These are phyloP conservation scores for Curvularia eragrostidis DNA, from an alignment of 2,329 filamentous ascomycete species.

Conservation along the genomic window DNA sequence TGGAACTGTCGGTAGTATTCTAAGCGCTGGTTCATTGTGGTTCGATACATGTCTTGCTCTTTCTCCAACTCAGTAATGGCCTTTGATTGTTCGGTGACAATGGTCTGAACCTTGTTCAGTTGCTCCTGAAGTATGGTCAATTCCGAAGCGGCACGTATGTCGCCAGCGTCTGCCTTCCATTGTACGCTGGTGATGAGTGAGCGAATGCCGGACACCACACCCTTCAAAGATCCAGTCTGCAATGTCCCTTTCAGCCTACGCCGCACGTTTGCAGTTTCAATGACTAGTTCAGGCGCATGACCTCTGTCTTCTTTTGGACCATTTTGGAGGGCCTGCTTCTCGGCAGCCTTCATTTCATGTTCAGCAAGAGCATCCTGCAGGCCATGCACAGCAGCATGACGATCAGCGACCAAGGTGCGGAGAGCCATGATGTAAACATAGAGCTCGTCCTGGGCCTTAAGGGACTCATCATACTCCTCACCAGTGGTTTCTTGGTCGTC, in stretches of 20 bases:
- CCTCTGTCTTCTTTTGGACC: slow-evolving; percentile 61
- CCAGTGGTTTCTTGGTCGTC: slow-evolving; percentile 75
- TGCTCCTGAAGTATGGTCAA: slow-evolving; percentile 68
- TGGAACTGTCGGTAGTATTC: slow-evolving; percentile 93
- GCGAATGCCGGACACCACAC: slow-evolving; percentile 73
- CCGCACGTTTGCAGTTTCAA: slow-evolving; percentile 61
- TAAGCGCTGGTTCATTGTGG: slow-evolving; percentile 81
- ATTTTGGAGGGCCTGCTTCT: slow-evolving; percentile 65
- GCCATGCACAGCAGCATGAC: slow-evolving; percentile 77
- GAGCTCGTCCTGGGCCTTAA: slow-evolving; percentile 85
- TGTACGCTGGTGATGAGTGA: slow-evolving; percentile 66
- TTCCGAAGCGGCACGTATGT: slow-evolving; percentile 66
- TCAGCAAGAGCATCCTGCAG: slow-evolving; percentile 76
- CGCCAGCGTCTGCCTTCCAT: slow-evolving; percentile 62
- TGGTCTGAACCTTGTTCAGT: slow-evolving; percentile 64
- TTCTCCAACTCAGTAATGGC: slow-evolving; percentile 62
- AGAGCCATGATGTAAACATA: slow-evolving; percentile 85
- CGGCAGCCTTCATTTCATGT: slow-evolving; percentile 71
- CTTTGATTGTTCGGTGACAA: slow-evolving; percentile 62
- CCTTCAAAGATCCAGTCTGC: slow-evolving; percentile 70
- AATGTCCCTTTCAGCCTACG: slow-evolving; percentile 57
- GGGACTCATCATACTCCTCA: slow-evolving; percentile 88
- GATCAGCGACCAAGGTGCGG: slow-evolving; percentile 77
- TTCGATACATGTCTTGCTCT: slow-evolving; percentile 77
- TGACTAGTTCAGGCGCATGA: slow-evolving; percentile 71